A percentile compares a stretch with the other conserved stretches of the same genome.
Conservation (phyloP, 306 rosid species). For the Castanea crenata region DNA sequence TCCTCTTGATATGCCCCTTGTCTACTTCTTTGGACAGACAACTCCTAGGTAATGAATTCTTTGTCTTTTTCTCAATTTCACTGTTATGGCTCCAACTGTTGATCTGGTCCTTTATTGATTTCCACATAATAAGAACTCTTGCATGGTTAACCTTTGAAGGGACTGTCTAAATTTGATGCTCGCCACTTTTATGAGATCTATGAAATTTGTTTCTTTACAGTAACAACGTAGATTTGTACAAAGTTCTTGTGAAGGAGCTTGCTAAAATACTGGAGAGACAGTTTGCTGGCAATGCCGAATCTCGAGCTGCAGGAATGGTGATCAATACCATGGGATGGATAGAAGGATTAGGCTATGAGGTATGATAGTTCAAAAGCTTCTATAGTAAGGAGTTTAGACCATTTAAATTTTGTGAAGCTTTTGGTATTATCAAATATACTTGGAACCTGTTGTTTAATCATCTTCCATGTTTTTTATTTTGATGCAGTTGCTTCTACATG, state of each 20-base stretch:
- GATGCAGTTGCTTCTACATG: slow-evolving; percentile 89
- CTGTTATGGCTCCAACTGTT: not conserved
- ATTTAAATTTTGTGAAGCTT: not conserved
- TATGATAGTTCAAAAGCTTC: slow-evolving; percentile 26
- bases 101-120: not conserved
- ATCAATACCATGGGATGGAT: slow-evolving; percentile 99
- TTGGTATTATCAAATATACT: slow-evolving; percentile 11
- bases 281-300: slow-evolving; percentile 76
- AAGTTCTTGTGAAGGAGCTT: slow-evolving; percentile 89
- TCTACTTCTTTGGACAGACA: slow-evolving; percentile 82
- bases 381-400: slow-evolving; percentile 11
- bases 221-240: slow-evolving; percentile 80
- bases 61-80: slow-evolving; percentile 1
- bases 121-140: slow-evolving; percentile 11
- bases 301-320: slow-evolving; percentile 96
- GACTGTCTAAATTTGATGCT: not conserved
- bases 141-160: not conserved
- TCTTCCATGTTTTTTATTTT: slow-evolving; percentile 15
- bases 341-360: slow-evolving; percentile 96
- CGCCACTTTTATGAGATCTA: slow-evolving; percentile 23
- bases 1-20: slow-evolving; percentile 94
- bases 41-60: slow-evolving; percentile 65
- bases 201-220: slow-evolving; percentile 38
- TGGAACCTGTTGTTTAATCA: slow-evolving; percentile 5
- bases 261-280: slow-evolving; percentile 81